These are phyloP conservation scores for Termitomyces sp. DNA, from an alignment of 768 basidiomycete species.

Conservation along the genomic window DNA sequence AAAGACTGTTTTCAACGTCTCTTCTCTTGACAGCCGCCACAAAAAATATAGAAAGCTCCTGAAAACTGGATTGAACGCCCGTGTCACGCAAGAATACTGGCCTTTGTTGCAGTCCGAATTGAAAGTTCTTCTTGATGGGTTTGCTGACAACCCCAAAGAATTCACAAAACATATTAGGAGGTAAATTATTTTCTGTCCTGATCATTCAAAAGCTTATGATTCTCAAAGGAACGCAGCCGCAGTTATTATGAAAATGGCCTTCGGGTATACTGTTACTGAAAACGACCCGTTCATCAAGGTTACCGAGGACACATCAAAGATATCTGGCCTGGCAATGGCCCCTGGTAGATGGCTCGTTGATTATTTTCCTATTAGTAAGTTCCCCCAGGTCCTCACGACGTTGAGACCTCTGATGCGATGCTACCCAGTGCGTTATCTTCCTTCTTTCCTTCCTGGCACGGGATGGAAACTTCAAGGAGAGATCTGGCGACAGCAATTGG, in stretches of 20 bases:
- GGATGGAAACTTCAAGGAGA: constrained; percentile 41
- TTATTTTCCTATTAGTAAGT: constrained; percentile 32
- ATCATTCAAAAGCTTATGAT: background rate
- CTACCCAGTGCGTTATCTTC: constrained; percentile 39
- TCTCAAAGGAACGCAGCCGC: constrained; percentile 27
- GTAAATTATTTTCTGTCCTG: constrained; percentile 13
- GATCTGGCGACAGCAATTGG: constrained; percentile 31
- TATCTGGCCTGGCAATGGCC: constrained; percentile 33
- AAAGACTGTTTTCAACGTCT: constrained; percentile 37
- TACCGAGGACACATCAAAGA: constrained; percentile 32
- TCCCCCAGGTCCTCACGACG: background rate
- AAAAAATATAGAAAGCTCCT: constrained; percentile 36
- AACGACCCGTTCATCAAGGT: constrained; percentile 34
- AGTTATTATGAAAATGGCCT: constrained; percentile 38
- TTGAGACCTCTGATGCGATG: background rate
- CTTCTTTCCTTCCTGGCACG: constrained; percentile 44
- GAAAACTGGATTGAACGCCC: constrained; percentile 28
- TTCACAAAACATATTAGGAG: constrained; percentile 33
- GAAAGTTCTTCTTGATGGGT: constrained; percentile 24
- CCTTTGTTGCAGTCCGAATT: constrained; percentile 31
- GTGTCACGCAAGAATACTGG: constrained; percentile 28
- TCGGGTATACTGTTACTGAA: constrained; percentile 31
- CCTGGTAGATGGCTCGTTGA: constrained; percentile 42
- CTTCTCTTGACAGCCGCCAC: constrained; percentile 31
- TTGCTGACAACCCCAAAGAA: constrained; percentile 23